Percentiles rank a stretch among this genome's conserved stretches.
Evolutionary conservation across 305 asterid species (phyloP).

Genomic region (Fraxinus dipetala): DNA sequence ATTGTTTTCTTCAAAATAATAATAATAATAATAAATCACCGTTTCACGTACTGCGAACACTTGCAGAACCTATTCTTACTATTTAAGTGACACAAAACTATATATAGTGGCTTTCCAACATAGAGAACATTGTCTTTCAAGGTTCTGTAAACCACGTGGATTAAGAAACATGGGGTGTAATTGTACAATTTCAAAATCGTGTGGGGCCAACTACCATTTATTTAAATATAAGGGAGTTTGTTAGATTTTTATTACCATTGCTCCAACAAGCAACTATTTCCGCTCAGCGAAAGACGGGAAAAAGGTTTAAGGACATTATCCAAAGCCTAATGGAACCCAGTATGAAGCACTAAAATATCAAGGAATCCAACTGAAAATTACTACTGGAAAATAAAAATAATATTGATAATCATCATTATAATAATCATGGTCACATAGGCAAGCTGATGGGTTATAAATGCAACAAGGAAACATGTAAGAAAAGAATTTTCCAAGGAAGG

Average conservation of each 20-base stretch:
- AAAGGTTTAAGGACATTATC: slow-evolving; percentile 1
- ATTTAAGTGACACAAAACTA: neutral
- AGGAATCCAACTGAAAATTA: slow-evolving; percentile 12
- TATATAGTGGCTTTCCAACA: neutral
- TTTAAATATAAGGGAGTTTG: neutral
- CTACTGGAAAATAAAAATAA: slow-evolving; percentile 7
- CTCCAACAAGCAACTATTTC: slow-evolving; percentile 10
- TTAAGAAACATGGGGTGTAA: neutral
- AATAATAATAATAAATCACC: neutral
- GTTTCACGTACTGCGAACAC: neutral
- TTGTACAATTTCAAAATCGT: neutral
- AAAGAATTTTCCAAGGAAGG: slow-evolving; percentile 12
- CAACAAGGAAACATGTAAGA: slow-evolving; percentile 8
- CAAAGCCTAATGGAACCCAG: slow-evolving; percentile 17
- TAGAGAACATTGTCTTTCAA: neutral
- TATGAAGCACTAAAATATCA: slow-evolving; percentile 16
- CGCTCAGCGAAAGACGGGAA: slow-evolving; percentile 2
- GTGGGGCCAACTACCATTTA: neutral
- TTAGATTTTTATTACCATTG: neutral
- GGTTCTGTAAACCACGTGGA: neutral
- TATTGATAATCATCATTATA: slow-evolving; percentile 5
- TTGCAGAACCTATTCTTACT: neutral
- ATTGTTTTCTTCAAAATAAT: neutral
- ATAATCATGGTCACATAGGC: neutral
- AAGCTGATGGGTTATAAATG: neutral